Evolutionary conservation across 305 asterid species (phyloP).

Genomic region (Fraxinus latifolia): DNA sequence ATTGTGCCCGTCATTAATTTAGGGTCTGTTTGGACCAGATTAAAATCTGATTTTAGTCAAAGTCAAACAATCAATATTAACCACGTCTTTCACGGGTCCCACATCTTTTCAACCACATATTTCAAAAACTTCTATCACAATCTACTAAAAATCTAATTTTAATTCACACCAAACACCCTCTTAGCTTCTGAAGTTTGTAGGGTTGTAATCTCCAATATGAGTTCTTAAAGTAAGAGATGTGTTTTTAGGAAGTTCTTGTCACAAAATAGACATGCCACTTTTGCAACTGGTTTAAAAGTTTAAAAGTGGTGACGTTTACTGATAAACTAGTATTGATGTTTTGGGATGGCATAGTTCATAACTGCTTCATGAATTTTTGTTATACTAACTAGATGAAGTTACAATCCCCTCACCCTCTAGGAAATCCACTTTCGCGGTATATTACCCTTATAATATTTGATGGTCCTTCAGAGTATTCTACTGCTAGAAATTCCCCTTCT

Average conservation of each 20-base stretch:
- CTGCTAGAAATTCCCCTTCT: too few relatives aligned
- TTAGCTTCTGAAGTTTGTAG: slow-evolving; percentile 2
- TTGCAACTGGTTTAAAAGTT: background rate
- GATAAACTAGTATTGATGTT: background rate
- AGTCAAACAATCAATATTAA: too few relatives aligned
- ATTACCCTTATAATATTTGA: too few relatives aligned
- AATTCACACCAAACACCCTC: too few relatives aligned
- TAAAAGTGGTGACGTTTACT: background rate
- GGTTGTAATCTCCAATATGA: background rate
- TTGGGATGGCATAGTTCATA: background rate
- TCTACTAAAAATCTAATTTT: too few relatives aligned
- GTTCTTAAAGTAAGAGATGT: background rate
- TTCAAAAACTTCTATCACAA: too few relatives aligned
- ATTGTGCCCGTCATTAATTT: background rate
- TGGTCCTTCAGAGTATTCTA: too few relatives aligned
- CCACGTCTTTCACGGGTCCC: too few relatives aligned
- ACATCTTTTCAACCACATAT: too few relatives aligned
- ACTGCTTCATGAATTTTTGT: background rate
- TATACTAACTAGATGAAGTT: background rate
- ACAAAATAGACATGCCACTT: background rate
- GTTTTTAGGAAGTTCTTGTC: background rate
- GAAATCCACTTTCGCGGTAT: too few relatives aligned
- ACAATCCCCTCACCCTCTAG: background rate
- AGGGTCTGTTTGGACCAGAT: too few relatives aligned
- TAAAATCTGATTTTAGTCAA: too few relatives aligned